phyloP scores from a whole-genome alignment of 2,329 filamentous ascomycete species.

The Fusarium irregulare region DNA sequence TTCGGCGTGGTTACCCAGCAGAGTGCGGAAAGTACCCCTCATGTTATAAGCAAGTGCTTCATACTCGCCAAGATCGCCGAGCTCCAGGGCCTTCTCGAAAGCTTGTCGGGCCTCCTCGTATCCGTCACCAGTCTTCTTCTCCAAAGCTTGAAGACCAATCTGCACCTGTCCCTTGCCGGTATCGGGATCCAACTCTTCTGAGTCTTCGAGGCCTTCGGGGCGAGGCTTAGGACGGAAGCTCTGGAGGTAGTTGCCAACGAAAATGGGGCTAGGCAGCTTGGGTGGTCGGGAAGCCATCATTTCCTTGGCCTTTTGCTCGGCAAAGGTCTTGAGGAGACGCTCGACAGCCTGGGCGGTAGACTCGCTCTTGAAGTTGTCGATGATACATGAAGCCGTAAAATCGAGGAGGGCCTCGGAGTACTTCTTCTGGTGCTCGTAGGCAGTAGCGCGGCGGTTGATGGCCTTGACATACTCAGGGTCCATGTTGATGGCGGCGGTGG shows the following conservation, averaged over 20 bases:
- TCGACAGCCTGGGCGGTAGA: conserved; percentile 90
- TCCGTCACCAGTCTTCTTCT: conserved; percentile 87
- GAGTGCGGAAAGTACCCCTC: conserved; percentile 94
- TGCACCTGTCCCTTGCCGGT: conserved; percentile 88
- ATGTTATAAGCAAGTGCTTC: conserved; percentile 96
- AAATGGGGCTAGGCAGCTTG: conserved; percentile 93
- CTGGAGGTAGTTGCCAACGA: conserved; percentile 98
- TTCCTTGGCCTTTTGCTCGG: conserved; percentile 90
- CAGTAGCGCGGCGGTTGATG: conserved; percentile 93
- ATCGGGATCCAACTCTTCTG: conserved; percentile 78
- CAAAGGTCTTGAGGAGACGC: conserved; percentile 94
- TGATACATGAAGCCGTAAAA: conserved; percentile 98
- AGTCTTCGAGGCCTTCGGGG: conserved; percentile 84
- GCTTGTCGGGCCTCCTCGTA: conserved; percentile 89
- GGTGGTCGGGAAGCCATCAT: conserved; percentile 87
- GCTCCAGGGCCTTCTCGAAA: conserved; percentile 88
- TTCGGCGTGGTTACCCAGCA: conserved; percentile 86
- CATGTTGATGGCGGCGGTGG: conserved; percentile 91
- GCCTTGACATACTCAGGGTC: conserved; percentile 98
- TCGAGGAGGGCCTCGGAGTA: conserved; percentile 96
- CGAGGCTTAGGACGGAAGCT: conserved; percentile 90
- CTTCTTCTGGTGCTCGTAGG: conserved; percentile 91
- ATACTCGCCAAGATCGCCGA: conserved; percentile 81
- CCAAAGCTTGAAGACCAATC: conserved; percentile 82
- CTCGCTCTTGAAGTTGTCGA: conserved; percentile 96